A percentile compares a stretch with the other conserved stretches of the same genome.
Evolutionary conservation across 176 grass and related monocot genomes (phyloP).

Genomic region (Urochloa ruziziensis): DNA sequence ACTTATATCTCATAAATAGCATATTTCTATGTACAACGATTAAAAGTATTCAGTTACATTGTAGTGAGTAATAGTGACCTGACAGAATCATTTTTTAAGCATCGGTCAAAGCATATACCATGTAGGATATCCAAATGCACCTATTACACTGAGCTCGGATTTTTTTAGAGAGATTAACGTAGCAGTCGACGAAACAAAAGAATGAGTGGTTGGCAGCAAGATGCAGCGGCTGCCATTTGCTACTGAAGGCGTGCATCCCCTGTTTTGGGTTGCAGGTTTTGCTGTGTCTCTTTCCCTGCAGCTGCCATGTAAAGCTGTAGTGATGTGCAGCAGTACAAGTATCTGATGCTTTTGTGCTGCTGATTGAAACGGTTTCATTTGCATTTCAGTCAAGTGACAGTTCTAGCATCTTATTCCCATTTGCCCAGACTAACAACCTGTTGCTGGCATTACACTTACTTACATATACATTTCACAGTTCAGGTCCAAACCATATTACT

Average conservation of each 20-base stretch:
- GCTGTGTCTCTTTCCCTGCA: neutral
- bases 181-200: too few species aligned
- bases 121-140: too few species aligned
- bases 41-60: too few species aligned
- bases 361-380: neutral
- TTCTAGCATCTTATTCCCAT: neutral
- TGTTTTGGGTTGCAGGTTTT: neutral
- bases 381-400: neutral
- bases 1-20: too few species aligned
- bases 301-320: too few species aligned
- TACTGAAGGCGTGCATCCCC: neutral
- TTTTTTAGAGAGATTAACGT: too few species aligned
- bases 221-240: neutral
- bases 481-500: neutral
- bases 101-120: too few species aligned
- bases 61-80: too few species aligned
- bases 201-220: neutral
- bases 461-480: neutral
- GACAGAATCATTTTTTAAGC: too few species aligned
- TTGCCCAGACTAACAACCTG: neutral
- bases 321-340: neutral
- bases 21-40: too few species aligned
- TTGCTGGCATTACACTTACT: neutral
- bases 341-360: neutral
- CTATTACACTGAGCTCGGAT: too few species aligned